These are phyloP conservation scores for Pelargonium fulgidum DNA, from an alignment of 441 rosid species.

Conservation along the genomic window DNA sequence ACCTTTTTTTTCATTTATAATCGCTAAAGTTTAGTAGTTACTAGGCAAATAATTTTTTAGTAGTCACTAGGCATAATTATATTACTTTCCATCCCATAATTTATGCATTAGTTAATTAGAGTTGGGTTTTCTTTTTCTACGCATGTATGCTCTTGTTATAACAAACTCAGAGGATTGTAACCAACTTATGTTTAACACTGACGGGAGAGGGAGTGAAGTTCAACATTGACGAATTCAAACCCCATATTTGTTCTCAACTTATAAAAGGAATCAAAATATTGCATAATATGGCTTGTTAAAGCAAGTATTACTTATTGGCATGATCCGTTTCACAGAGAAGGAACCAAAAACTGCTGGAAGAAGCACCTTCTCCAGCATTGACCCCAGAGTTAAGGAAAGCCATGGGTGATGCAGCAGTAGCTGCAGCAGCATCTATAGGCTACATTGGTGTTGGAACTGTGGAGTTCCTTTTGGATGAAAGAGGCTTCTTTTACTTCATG, in stretches of 20 bases:
- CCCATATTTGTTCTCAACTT: not conserved
- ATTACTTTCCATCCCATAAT: too few species aligned
- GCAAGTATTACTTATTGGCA: not conserved
- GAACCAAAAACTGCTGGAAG: constrained; percentile 88
- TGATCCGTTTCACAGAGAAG: constrained; percentile 57
- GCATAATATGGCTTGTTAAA: constrained; percentile 11
- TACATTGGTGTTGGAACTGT: constrained; percentile 95
- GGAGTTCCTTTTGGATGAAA: constrained; percentile 93
- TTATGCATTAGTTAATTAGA: too few species aligned
- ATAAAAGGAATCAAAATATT: not conserved
- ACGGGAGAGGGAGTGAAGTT: too few species aligned
- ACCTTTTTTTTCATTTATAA: too few species aligned
- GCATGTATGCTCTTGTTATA: too few species aligned
- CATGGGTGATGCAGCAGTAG: constrained; percentile 99
- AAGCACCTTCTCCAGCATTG: constrained; percentile 97
- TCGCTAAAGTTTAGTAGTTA: too few species aligned
- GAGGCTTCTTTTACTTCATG: constrained; percentile 96
- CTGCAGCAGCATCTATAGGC: constrained; percentile 95
- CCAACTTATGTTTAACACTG: too few species aligned
- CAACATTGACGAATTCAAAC: not conserved
- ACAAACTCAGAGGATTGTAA: too few species aligned
- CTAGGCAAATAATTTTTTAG: too few species aligned
- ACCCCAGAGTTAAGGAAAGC: constrained; percentile 87
- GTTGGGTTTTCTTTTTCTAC: too few species aligned
- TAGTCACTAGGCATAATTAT: too few species aligned